Evolutionary conservation across 139 green algal genomes (phyloP), one percentile per base, ranked within the genome.

Genomic region (Chlorella sp.): DNA sequence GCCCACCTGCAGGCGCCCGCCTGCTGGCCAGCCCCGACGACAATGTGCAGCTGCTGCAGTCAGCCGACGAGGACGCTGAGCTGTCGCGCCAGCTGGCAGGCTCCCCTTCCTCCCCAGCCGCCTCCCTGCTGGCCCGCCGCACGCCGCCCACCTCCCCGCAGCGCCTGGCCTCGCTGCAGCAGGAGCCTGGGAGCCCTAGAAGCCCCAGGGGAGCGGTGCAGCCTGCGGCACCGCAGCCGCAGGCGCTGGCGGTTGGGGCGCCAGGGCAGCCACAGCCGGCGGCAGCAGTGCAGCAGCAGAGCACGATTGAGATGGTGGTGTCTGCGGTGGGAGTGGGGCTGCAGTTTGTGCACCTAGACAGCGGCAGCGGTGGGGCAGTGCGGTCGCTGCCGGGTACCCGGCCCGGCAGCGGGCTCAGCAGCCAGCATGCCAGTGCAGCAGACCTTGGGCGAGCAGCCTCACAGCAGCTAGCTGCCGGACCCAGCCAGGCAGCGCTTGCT

Each of bases 291-390:
- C 64, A 48, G 79, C 79, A 83, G 68, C 82, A 40, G 58, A 74
- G 58, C n/a, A 78, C 46, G 38, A 81, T 93, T 28, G 82, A 93
- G 83, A 83, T 94, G 22, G 84, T 89, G 46, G 13, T 94, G 22
- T 85, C 76, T 4, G 89, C 87, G 9, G 77, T 92, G 48, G 91
- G 89, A 24, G 65, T 93, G 58, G 91, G 89, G 3, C 85, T 94
- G 56, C 91, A 91, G 56, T 90, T 94, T 78, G 74, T 93, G 83
- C 87, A 93, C 68, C 67, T 92, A 30, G 86, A 91, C 3, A 56
- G 34, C 7, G n/a, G 38, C 19, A 41, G 43, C 72, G 32, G 72
- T 44, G 60, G 32, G 36, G 34, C 48, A 74, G 77, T 54, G 11
- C 51, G 51, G 11, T 60, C 51, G 14, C 24, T 24, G 38, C 41